Conservation (phyloP, 83 land plant species). For the Thuja plicata region DNA sequence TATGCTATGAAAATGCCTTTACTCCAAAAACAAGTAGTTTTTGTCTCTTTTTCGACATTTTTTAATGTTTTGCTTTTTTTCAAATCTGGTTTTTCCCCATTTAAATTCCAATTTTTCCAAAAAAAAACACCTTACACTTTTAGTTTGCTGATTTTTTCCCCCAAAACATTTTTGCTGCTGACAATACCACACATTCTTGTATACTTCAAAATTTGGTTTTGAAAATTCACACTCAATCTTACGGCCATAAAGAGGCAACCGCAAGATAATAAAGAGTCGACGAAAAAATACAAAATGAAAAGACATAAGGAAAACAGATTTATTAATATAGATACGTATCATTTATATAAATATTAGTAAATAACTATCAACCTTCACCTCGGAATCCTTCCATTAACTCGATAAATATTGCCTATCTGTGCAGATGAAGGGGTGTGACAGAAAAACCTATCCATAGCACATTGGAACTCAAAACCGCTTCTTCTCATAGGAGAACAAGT, state of each 20-base stretch:
- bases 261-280: not conserved
- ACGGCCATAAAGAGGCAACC: not conserved
- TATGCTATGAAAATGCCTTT: too few species aligned
- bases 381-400: not conserved
- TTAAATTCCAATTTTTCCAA: too few species aligned
- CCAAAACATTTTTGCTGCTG: too few species aligned
- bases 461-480: slow-evolving; percentile 54
- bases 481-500: slow-evolving; percentile 87
- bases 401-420: not conserved
- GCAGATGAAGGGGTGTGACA: not conserved
- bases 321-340: not conserved
- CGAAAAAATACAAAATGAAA: not conserved
- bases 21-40: too few species aligned
- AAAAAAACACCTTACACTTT: too few species aligned
- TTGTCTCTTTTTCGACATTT: too few species aligned
- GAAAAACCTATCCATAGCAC: not conserved
- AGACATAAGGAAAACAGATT: not conserved
- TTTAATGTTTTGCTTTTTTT: too few species aligned
- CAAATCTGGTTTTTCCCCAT: too few species aligned
- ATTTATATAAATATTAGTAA: not conserved
- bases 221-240: not conserved
- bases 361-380: not conserved
- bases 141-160: too few species aligned
- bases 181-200: not conserved
- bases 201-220: not conserved